Evolutionary conservation across 352 stramenopile species (phyloP).

Genomic region (Phytophthora fragariaefolia): DNA sequence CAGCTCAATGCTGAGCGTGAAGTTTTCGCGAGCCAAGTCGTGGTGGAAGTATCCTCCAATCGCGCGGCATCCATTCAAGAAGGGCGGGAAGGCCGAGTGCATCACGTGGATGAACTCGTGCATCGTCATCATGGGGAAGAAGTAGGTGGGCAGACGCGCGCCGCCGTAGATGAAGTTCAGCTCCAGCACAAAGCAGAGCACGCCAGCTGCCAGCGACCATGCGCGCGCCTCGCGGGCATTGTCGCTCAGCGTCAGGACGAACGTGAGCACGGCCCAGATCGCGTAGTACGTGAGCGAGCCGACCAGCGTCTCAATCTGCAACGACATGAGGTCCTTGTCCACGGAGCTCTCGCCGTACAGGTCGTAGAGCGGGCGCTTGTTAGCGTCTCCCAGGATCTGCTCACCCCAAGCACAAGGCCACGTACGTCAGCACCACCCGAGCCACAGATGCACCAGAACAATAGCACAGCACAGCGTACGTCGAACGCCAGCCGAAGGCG

Average conservation of each 20-base stretch:
- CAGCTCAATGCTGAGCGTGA: constrained; percentile 72
- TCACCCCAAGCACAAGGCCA: neutral
- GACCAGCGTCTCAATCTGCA: constrained; percentile 92
- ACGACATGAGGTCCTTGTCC: constrained; percentile 88
- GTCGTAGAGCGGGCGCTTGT: constrained; percentile 96
- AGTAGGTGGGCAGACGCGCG: constrained; percentile 52
- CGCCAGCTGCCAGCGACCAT: constrained; percentile 94
- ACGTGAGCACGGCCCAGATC: constrained; percentile 96
- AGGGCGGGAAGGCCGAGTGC: constrained; percentile 94
- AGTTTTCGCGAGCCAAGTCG: constrained; percentile 76
- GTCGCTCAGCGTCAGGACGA: constrained; percentile 95
- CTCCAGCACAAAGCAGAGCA: constrained; percentile 95
- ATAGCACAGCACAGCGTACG: constrained; percentile 50
- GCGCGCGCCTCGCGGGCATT: constrained; percentile 85
- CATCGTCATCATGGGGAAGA: constrained; percentile 88
- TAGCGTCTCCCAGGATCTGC: constrained; percentile 83
- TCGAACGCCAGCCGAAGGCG: constrained; percentile 95
- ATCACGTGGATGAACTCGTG: constrained; percentile 93
- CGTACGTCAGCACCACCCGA: constrained; percentile 11
- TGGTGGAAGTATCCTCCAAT: constrained; percentile 92
- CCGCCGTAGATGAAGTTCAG: constrained; percentile 90
- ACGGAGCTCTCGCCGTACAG: constrained; percentile 93
- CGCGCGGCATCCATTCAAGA: constrained; percentile 97
- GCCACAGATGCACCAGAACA: neutral
- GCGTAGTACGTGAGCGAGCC: constrained; percentile 95